A percentile compares a stretch with the other conserved stretches of the same genome.
Conservation (phyloP, 495 filamentous ascomycete genomes). For the Aspergillus mulundensis region DNA sequence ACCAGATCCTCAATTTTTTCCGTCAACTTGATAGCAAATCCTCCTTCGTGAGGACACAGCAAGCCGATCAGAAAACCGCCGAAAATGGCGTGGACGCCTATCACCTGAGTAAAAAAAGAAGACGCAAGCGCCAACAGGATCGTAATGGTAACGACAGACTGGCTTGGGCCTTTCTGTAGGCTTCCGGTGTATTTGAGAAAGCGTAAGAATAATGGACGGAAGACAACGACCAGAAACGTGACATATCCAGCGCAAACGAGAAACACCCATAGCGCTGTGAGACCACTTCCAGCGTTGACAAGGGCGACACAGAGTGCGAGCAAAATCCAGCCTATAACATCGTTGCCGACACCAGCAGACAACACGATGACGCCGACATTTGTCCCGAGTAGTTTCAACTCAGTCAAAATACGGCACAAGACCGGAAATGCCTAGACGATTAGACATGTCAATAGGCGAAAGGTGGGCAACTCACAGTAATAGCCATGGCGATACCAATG, state of each 20-base stretch:
- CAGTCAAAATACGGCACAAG: conserved; percentile 88
- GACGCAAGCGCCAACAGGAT: conserved; percentile 74
- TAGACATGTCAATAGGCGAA: neutral
- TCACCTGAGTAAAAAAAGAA: conserved; percentile 93
- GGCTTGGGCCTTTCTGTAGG: conserved; percentile 86
- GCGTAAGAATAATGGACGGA: conserved; percentile 77
- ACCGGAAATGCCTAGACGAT: conserved; percentile 78
- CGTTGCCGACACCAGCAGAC: conserved; percentile 92
- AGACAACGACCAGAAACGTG: conserved; percentile 68
- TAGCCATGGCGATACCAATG: conserved; percentile 90
- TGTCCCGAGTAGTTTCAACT: conserved; percentile 81
- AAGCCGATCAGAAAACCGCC: conserved; percentile 84
- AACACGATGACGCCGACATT: conserved; percentile 86
- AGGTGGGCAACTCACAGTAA: conserved; percentile 55
- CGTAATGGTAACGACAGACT: conserved; percentile 79
- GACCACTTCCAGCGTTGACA: conserved; percentile 80
- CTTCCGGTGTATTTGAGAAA: conserved; percentile 68
- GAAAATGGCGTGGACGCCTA: conserved; percentile 89
- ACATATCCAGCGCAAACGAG: conserved; percentile 72
- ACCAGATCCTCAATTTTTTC: conserved; percentile 97
- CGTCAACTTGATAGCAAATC: conserved; percentile 89
- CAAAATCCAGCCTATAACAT: conserved; percentile 92
- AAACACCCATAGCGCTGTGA: conserved; percentile 85
- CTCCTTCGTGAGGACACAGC: conserved; percentile 90
- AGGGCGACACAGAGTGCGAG: conserved; percentile 91